Evolutionary conservation across 192 early-diverging fungal species (phyloP), one percentile per base, ranked within the genome.

Genomic region (Backusella mclennaniae): DNA sequence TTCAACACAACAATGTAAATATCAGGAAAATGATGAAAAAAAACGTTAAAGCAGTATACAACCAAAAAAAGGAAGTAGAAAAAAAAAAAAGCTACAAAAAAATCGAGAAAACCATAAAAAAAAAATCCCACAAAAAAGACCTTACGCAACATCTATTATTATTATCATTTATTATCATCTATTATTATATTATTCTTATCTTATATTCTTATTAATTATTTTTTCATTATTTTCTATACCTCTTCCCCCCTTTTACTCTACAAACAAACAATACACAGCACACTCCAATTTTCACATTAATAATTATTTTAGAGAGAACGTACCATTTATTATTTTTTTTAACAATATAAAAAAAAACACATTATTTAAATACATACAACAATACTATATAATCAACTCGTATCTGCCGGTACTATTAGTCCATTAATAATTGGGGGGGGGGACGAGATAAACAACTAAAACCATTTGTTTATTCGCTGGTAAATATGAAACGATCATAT

Each of bases 1-100:
- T 17, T 52, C 17, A 46, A 5, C 21, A 12, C 29, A 72, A 17
- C 31, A 3, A 42, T 42, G 52, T 63, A 63, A 41, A 63, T 67
- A 67, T 46, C 63, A 35, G n/a, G 74, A 75, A 39, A 66, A 68
- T 41, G 63, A 75, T 44, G 59, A 75, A 31, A 67, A 75, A 66
- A 75, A 75, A 17, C 74, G 66, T n/a, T 63, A 29, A 29, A 49
- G n/a, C 46, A 49, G 17, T n/a, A n/a, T 6, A n/a, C 46, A 19
- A n/a, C 19, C 19, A 19, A 49, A 49, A n/a, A 49, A 49, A 49
- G 19, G 42, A 44, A 17, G 11, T 56, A 56, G 52, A 6, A 21
- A 56, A 23, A 26, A 21, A 26, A 21, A 56, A 56, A 9, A 21
- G 0, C 12, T 21, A 56, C 53, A 56, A 56, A 23, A 56, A 56